These are phyloP conservation scores for Eucalyptus pauciflora DNA, from an alignment of 345 rosid genomes.

Conservation along the genomic window DNA sequence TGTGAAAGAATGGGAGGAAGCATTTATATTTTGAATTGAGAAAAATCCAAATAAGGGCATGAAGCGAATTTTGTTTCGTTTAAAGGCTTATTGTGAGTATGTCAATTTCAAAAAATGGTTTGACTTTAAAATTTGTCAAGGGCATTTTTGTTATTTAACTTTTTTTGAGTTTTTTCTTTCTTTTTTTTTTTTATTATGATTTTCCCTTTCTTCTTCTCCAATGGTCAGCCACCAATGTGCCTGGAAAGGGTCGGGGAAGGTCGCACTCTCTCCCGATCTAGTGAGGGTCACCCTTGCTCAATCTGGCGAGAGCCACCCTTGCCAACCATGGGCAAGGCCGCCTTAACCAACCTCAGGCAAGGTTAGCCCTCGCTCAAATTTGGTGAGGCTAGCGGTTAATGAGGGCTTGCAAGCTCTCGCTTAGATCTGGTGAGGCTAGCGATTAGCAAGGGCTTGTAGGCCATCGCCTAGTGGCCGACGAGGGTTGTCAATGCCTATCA, in stretches of 20 bases:
- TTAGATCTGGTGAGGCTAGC: no score
- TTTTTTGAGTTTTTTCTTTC: accelerated
- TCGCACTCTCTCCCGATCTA: no score
- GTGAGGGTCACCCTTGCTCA: no score
- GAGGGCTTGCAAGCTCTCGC: accelerated
- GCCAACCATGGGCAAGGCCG: accelerated
- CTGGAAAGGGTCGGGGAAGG: accelerated
- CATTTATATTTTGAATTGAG: accelerated
- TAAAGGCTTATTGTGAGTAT: accelerated
- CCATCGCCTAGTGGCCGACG: no score
- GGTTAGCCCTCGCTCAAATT: accelerated
- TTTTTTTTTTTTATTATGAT: accelerated
- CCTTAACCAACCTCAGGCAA: accelerated
- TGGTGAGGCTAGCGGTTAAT: accelerated
- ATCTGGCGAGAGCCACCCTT: no score
- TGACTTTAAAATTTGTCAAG: no score
- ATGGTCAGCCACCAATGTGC: accelerated
- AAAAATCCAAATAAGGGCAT: accelerated
- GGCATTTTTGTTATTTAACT: no score
- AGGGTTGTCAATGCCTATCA: accelerated
- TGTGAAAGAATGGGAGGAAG: no score
- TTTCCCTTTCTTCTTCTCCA: accelerated
- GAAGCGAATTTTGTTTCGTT: accelerated
- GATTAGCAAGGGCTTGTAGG: no score
- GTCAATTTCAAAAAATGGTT: accelerated